A percentile compares a stretch with the other conserved stretches of the same genome.
These are phyloP conservation scores for Saccharomyces kudriavzevii DNA, from an alignment of 805 yeast genomes.

Conservation along the genomic window DNA sequence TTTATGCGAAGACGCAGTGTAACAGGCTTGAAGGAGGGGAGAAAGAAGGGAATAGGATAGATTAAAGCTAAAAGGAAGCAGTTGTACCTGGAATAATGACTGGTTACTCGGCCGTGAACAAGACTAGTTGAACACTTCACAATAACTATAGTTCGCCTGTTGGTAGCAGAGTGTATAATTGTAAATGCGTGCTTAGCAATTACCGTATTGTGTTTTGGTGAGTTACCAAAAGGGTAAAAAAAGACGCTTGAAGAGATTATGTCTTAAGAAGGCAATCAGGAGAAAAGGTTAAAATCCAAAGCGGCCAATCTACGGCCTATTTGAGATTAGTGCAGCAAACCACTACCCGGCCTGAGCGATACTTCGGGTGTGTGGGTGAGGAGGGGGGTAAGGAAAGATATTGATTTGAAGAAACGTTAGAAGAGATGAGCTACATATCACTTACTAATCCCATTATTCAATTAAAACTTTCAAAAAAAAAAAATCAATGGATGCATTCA, in stretches of 20 bases:
- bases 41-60: background rate
- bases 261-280: background rate
- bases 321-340: background rate
- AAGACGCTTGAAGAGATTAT: background rate
- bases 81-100: background rate
- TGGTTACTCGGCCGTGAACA: background rate
- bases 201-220: background rate
- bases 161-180: background rate
- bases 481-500: slow-evolving; percentile 20
- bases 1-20: background rate
- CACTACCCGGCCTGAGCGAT: background rate
- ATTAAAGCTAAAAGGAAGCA: background rate
- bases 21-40: background rate
- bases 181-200: background rate
- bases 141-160: background rate
- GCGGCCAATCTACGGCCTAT: background rate
- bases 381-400: no score
- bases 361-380: background rate
- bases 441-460: background rate
- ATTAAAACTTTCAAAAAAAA: background rate
- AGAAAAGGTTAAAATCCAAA: background rate
- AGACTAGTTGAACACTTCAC: background rate
- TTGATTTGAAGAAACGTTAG: background rate
- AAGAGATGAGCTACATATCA: background rate
- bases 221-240: background rate